Conservation (phyloP, 441 rosid species). For the Gossypium schwendimanii region DNA sequence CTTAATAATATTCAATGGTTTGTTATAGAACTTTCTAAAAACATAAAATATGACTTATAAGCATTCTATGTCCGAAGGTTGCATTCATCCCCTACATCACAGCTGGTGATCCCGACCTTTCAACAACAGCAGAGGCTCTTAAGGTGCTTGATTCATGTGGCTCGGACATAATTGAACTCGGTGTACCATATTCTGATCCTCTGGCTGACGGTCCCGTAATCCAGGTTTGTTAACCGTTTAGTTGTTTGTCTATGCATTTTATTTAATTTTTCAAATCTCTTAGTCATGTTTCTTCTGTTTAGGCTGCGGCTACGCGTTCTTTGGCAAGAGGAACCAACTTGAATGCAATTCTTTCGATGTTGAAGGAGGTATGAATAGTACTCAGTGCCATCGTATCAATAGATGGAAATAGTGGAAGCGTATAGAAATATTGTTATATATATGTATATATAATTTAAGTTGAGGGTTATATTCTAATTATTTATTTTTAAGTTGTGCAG, state of each 20-base stretch:
- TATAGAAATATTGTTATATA: too few relatives aligned
- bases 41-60: neutral
- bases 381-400: neutral
- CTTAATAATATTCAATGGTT: neutral
- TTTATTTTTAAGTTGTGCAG: conserved; percentile 29
- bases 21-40: neutral
- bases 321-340: conserved; percentile 82
- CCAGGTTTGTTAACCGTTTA: conserved; percentile 45
- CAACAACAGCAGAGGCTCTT: conserved; percentile 82
- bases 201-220: conserved; percentile 95
- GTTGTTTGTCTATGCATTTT: neutral
- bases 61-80: conserved; percentile 42
- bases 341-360: conserved; percentile 60
- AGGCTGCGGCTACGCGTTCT: conserved; percentile 95
- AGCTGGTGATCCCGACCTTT: conserved; percentile 93
- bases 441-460: neutral
- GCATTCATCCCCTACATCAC: conserved; percentile 90
- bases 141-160: conserved; percentile 85
- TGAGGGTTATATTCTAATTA: conserved; percentile 7
- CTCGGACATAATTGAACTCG: conserved; percentile 87
- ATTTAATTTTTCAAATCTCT: neutral
- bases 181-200: conserved; percentile 93
- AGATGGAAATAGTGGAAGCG: neutral
- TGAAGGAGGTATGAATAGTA: conserved; percentile 59
- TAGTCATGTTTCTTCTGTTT: conserved; percentile 14